Base-by-base conservation (phyloP, 805 yeast genomes). In the Torulaspora quercuum region DNA sequence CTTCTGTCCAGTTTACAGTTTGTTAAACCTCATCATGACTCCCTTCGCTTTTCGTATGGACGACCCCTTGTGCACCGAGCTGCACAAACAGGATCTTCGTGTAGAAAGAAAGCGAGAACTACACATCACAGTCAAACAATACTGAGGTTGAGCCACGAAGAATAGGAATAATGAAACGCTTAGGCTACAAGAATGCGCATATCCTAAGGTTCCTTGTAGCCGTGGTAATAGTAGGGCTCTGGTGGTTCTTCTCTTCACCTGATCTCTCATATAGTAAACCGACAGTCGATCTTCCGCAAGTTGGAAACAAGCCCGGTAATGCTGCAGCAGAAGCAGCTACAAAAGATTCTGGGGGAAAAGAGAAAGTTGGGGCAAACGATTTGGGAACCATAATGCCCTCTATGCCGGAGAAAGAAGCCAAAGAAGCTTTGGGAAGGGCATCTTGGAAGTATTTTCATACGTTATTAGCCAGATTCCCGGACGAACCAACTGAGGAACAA, bases 361-460 rank as follows among this genome's bases (percentile, higher is more conserved):
- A 14, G 15, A 28, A 16, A 8, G 26, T 37, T 14, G 27, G 21
- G 11, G 30, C 27, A 3, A 28, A 28, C 4, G 33, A 30, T 20
- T 20, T 48, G 25, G 48, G 37, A 26, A 70, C 88, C 2, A 88
- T 88, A 53, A 92, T 92, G 98, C 95, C 95, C 5, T 76, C 85
- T 49, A 88, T 92, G 95, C 83, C 83, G 10, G 90, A 90, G 60
- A 88, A 80, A 47, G 53, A 55, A 18, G 57, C 59, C 7, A 66
- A 67, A 46, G 92, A 94, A 1, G 92, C 84, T 52, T 72, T 90
- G 5, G 98, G 98, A 1, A 74, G 84, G 40, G 82, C 97, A 0
- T 80, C 95, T 0, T 90, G 98, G 98, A 84, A 75, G 54, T 65
- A 90, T 26, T 78, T 92, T 55, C 98, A 92, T 62, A 90, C 97